Conservation (phyloP, 176 grass and related monocot species). For the Stipa capillata region DNA sequence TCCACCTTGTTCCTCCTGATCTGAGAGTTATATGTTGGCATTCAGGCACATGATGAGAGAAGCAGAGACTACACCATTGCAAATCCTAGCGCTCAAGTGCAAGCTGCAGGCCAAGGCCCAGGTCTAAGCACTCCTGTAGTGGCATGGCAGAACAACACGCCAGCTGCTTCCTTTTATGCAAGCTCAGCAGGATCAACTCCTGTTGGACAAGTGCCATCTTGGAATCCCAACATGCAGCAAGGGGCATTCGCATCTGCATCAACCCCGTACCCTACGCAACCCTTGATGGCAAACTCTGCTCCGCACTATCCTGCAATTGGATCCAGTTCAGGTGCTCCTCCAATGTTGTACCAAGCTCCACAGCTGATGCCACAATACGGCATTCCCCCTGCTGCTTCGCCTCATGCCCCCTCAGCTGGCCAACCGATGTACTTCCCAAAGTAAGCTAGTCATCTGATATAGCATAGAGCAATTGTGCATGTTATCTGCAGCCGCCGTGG, state of each 20-base stretch:
- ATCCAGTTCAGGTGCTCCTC: slow-evolving; percentile 14
- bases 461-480: slow-evolving; percentile 1
- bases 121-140: slow-evolving; percentile 17
- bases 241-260: slow-evolving; percentile 34
- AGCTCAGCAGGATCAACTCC: slow-evolving; percentile 28
- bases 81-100: slow-evolving; percentile 29
- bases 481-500: neutral
- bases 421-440: slow-evolving; percentile 37
- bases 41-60: slow-evolving; percentile 75
- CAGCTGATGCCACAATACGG: slow-evolving; percentile 46
- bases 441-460: slow-evolving; percentile 19
- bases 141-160: slow-evolving; percentile 52
- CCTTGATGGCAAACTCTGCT: slow-evolving; percentile 18
- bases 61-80: slow-evolving; percentile 81
- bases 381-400: slow-evolving; percentile 11
- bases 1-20: neutral
- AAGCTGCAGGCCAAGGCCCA: slow-evolving; percentile 33
- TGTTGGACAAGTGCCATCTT: slow-evolving; percentile 40
- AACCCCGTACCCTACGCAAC: slow-evolving; percentile 26
- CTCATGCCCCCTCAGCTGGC: slow-evolving; percentile 12
- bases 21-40: neutral
- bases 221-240: slow-evolving; percentile 58
- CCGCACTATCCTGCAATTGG: slow-evolving; percentile 31
- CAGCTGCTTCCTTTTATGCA: slow-evolving; percentile 36
- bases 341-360: slow-evolving; percentile 25